Base-by-base conservation (phyloP, 192 early-diverging fungal genomes). In the Gamsiella multidivaricata region DNA sequence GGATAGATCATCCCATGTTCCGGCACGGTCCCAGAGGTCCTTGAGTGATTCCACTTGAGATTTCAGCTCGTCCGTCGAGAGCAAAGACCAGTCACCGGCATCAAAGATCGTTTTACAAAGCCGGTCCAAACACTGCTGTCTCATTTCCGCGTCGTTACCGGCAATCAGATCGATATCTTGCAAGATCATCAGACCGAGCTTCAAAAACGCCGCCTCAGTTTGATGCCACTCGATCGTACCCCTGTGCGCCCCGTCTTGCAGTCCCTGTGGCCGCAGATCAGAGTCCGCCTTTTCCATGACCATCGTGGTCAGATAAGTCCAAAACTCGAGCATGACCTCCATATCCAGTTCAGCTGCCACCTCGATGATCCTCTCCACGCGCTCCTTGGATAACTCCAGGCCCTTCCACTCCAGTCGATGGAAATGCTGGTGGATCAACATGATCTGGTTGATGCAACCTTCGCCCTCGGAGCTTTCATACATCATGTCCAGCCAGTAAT, bases 341-440 rank as follows among this genome's bases (percentile, higher is more conserved):
- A 45, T 53, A 18, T 28, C 62, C 41, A 69, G 20, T 33, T 45
- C 54, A 5, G 58, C 23, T 22, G 34, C 26, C 5, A 78, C 54
- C 5, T 63, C 36, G 18, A 78, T 12, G 34, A 60, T 69, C 45
- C 52, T 46, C 0, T 68, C 37, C 12, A 78, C 39, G 8, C 23
- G 33, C 17, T 59, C 41, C 41, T 34, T 54, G 15, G 65, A 58
- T 26, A 67, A 36, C 26, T 62, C 54, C 0, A 78, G 57, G 9
- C 55, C 60, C 29, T 43, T 59, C 74, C 74, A 78, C 3, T 68
- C 46, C 29, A 78, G 52, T 28, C 74, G 45, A 18, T 69, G 74
- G 49, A 78, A 78, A 28, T 78, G 74, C 33, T 78, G 74, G 26
- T 78, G 74, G 18, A 78, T 51, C 23, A 78, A 18, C 74, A 78